phyloP scores from a whole-genome alignment of 2,329 filamentous ascomycete genomes.

The Fusarium mundagurra region DNA sequence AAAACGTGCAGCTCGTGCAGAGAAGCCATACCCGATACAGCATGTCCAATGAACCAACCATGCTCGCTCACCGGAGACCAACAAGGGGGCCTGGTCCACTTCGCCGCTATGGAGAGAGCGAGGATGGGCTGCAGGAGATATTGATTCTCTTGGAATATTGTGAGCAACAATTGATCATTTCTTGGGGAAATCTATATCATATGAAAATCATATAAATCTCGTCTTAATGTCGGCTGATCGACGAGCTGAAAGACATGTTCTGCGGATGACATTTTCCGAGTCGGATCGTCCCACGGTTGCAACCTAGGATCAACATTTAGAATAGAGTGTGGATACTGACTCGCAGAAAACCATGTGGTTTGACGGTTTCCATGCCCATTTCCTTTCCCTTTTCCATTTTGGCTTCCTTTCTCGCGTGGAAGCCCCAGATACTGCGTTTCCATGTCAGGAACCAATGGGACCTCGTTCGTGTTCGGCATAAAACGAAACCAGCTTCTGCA shows the following conservation, averaged over 20 bases:
- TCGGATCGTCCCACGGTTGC: constrained; percentile 1
- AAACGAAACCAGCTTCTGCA: constrained; percentile 1
- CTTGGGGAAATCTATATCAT: not conserved
- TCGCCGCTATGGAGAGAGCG: constrained; percentile 14
- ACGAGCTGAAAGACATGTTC: constrained; percentile 3
- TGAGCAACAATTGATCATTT: not conserved
- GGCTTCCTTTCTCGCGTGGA: constrained; percentile 2
- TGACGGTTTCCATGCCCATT: not conserved
- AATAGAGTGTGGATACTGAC: constrained; percentile 29
- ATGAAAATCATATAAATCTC: not conserved
- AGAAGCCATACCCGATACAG: constrained; percentile 39
- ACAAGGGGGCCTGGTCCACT: constrained; percentile 9
- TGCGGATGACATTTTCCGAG: constrained; percentile 9
- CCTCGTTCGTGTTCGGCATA: constrained; percentile 15
- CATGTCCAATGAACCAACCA: constrained; percentile 41
- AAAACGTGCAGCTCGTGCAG: constrained; percentile 23
- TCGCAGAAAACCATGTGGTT: constrained; percentile 37
- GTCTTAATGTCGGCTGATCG: constrained; percentile 21
- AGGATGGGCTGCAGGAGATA: not conserved
- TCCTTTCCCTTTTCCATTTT: not conserved
- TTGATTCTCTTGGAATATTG: not conserved
- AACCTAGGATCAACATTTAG: constrained; percentile 13
- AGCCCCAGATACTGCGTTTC: constrained; percentile 20
- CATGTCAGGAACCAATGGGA: constrained; percentile 14
- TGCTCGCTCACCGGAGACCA: constrained; percentile 27